These are phyloP conservation scores for Podospora australis DNA, from an alignment of 495 filamentous ascomycete genomes.

Conservation along the genomic window DNA sequence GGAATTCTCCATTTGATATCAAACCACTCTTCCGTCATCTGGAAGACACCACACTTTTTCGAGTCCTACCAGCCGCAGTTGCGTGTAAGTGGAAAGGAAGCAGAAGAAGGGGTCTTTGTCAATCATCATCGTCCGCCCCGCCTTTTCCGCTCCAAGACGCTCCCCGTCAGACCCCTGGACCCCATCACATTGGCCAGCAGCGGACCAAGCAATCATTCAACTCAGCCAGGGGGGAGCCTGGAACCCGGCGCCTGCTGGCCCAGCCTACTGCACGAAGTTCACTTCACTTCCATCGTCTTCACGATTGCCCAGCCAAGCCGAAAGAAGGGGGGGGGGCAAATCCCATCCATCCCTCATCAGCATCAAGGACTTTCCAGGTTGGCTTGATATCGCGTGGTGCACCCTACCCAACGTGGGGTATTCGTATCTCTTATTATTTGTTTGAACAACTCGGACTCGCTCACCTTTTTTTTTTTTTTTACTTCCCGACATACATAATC, in stretches of 20 bases:
- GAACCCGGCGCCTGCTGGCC: not conserved
- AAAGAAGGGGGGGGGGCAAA: not conserved
- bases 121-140: no score
- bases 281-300: no score
- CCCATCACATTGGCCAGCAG: conserved; percentile 8
- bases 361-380: not conserved
- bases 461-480: not conserved
- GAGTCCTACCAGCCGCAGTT: no score
- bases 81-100: no score
- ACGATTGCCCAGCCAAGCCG: not conserved
- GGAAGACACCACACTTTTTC: no score
- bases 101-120: no score
- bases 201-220: conserved; percentile 4
- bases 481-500: not conserved
- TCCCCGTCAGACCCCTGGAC: not conserved
- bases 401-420: not conserved
- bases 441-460: no score
- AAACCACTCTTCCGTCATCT: no score
- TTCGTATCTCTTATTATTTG: not conserved
- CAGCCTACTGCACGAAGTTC: no score
- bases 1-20: no score
- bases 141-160: conserved; percentile 2
- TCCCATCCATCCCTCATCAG: not conserved
- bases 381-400: no score
- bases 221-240: not conserved